Percentiles rank a stretch among this genome's conserved stretches.
Evolutionary conservation across 2,329 filamentous ascomycete species (phyloP).

Genomic region (Diplocarpon mali): DNA sequence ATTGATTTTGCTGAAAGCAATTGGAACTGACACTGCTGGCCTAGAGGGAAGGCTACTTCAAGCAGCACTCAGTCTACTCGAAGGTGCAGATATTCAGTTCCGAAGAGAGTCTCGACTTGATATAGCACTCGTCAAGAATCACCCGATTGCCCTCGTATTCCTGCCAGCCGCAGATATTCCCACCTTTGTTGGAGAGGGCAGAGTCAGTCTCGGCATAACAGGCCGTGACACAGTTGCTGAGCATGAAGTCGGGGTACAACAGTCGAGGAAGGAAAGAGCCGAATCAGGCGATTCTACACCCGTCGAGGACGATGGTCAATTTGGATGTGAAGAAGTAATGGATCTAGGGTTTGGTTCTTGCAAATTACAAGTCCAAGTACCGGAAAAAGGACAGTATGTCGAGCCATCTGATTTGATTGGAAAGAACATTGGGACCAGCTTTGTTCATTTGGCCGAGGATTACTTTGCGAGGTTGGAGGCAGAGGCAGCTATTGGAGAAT

Average conservation of each 20-base stretch:
- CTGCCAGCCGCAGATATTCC: constrained; percentile 95
- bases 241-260: constrained; percentile 58
- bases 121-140: constrained; percentile 95
- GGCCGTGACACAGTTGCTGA: constrained; percentile 88
- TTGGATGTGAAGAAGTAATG: constrained; percentile 66
- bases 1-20: neutral
- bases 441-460: constrained; percentile 69
- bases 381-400: constrained; percentile 64
- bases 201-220: constrained; percentile 89
- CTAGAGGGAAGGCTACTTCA: constrained; percentile 87
- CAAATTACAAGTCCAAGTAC: constrained; percentile 94
- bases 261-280: constrained; percentile 36
- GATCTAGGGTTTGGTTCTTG: constrained; percentile 85
- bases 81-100: constrained; percentile 94
- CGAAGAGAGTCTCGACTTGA: constrained; percentile 89
- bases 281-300: constrained; percentile 36
- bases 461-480: constrained; percentile 76
- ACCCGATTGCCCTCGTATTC: constrained; percentile 90
- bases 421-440: constrained; percentile 91
- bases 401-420: constrained; percentile 72
- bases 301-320: constrained; percentile 31
- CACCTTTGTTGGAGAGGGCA: constrained; percentile 90
- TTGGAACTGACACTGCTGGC: constrained; percentile 1
- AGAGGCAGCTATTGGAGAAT: constrained; percentile 29
- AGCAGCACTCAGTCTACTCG: constrained; percentile 77